Conservation (phyloP, 2,329 filamentous ascomycete species). For the Tothia fuscella region DNA sequence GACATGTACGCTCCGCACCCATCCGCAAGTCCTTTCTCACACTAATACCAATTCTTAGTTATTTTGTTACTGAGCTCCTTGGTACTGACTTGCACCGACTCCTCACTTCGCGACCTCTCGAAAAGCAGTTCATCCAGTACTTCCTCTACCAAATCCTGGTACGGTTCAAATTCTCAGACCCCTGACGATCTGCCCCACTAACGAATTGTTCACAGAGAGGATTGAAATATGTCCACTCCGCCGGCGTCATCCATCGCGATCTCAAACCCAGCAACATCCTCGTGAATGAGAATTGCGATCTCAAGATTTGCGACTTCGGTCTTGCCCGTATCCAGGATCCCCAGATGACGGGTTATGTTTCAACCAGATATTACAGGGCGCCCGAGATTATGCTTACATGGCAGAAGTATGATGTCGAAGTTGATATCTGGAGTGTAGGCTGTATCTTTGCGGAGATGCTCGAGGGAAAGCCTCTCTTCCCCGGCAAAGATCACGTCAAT, state of each 20-base stretch:
- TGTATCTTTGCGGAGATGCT: slow-evolving; percentile 99
- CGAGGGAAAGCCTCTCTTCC: slow-evolving; percentile 94
- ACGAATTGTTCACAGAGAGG: slow-evolving; percentile 55
- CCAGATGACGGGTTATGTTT: slow-evolving; percentile 99
- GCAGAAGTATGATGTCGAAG: slow-evolving; percentile 99
- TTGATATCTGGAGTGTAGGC: slow-evolving; percentile 98
- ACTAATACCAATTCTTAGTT: slow-evolving; percentile 42
- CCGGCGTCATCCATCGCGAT: slow-evolving; percentile 93
- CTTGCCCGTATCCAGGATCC: slow-evolving; percentile 95
- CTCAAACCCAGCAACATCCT: slow-evolving; percentile 98
- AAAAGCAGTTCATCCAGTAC: slow-evolving; percentile 99
- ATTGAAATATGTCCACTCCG: slow-evolving; percentile 97
- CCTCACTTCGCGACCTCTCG: slow-evolving; percentile 84
- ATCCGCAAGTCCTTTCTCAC: background rate
- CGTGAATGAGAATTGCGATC: slow-evolving; percentile 98
- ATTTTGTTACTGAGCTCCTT: slow-evolving; percentile 95
- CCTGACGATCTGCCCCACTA: no score
- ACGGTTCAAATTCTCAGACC: slow-evolving; percentile 25
- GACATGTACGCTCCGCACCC: slow-evolving; percentile 61
- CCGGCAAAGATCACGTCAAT: slow-evolving; percentile 98
- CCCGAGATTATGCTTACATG: slow-evolving; percentile 99
- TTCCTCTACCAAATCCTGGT: slow-evolving; percentile 99
- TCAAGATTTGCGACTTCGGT: slow-evolving; percentile 99
- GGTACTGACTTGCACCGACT: slow-evolving; percentile 94
- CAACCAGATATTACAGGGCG: slow-evolving; percentile 94